Evolutionary conservation across 2,329 filamentous ascomycete species (phyloP).

Genomic region (Botryotinia convoluta): DNA sequence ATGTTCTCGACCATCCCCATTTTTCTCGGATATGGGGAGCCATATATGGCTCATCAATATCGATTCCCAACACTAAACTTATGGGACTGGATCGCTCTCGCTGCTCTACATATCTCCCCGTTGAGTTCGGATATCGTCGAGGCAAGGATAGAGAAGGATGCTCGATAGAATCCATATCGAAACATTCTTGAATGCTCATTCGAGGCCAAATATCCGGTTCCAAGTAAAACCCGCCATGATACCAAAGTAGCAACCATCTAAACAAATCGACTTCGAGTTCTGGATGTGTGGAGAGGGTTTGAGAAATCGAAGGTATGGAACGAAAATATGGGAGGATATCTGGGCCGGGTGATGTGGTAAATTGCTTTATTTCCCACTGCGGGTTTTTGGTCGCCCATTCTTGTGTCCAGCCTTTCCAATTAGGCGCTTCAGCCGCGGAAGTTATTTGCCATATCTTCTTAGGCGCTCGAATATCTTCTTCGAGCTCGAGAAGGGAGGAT

Average conservation of each 20-base stretch:
- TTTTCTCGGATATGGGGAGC: constrained; percentile 16
- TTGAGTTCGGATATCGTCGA: background rate
- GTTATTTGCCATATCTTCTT: constrained; percentile 30
- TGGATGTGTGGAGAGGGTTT: constrained; percentile 17
- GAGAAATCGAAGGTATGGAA: constrained; percentile 23
- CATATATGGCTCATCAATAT: constrained; percentile 31
- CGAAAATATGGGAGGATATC: constrained; percentile 24
- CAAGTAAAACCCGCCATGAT: constrained; percentile 28
- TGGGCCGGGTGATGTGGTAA: constrained; percentile 3
- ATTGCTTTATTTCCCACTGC: constrained; percentile 25
- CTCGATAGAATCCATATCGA: constrained; percentile 17
- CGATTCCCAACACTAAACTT: constrained; percentile 31
- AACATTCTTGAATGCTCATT: constrained; percentile 23
- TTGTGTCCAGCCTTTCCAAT: constrained; percentile 21
- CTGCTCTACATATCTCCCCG: constrained; percentile 1
- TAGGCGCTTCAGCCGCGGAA: constrained; percentile 9
- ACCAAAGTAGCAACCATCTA: constrained; percentile 30
- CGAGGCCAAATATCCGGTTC: constrained; percentile 29
- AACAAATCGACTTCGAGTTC: constrained; percentile 24
- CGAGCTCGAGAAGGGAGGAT: constrained; percentile 20
- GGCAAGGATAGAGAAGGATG: background rate
- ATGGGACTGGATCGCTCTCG: constrained; percentile 19
- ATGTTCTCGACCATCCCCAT: constrained; percentile 27
- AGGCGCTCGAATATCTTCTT: constrained; percentile 17
- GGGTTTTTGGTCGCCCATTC: constrained; percentile 28